phyloP scores from a whole-genome alignment of 345 rosid genomes.

The Eucalyptus cloeziana region DNA sequence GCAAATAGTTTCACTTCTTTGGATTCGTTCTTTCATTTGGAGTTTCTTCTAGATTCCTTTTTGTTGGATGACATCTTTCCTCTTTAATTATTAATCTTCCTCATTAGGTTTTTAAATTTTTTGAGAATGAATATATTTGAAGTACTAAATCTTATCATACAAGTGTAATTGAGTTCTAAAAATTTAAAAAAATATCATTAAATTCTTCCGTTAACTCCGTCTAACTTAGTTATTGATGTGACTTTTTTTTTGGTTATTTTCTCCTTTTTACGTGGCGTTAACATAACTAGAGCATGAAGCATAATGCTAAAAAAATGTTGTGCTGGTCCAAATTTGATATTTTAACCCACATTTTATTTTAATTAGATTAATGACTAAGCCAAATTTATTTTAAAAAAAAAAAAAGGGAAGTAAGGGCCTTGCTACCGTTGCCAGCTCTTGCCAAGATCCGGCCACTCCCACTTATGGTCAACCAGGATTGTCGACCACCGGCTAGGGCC shows the following conservation, averaged over 20 bases:
- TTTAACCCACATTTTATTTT: background rate
- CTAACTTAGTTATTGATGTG: background rate
- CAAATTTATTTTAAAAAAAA: background rate
- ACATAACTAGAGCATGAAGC: background rate
- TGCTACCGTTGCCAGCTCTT: background rate
- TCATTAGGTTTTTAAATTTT: background rate
- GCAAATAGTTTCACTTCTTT: background rate
- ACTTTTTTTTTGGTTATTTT: background rate
- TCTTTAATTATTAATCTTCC: background rate
- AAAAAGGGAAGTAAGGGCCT: background rate
- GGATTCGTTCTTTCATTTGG: background rate
- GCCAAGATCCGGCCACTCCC: background rate
- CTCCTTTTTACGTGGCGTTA: background rate
- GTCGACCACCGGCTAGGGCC: rapidly evolving
- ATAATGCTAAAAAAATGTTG: background rate
- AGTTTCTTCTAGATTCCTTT: background rate
- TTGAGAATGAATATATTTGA: background rate
- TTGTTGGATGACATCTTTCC: background rate
- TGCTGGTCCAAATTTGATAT: background rate
- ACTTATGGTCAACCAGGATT: background rate
- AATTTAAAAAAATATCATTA: background rate
- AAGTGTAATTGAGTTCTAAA: background rate
- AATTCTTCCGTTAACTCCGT: background rate
- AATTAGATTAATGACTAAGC: background rate
- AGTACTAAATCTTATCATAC: background rate